phyloP scores from a whole-genome alignment of 768 basidiomycete genomes.

The Auricularia sp. region DNA sequence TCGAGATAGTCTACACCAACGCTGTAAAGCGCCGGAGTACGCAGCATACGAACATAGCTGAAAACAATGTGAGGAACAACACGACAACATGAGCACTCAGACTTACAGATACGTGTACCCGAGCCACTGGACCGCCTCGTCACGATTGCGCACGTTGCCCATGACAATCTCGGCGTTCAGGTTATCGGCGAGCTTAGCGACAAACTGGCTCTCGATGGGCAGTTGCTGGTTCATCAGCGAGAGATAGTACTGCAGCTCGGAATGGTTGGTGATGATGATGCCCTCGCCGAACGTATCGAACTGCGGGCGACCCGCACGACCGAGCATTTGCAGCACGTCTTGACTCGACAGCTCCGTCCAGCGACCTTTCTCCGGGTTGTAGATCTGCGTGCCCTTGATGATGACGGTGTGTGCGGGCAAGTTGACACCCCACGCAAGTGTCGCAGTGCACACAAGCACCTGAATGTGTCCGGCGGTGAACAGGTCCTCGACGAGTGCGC shows the following conservation, averaged over 20 bases:
- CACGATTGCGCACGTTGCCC: constrained; percentile 87
- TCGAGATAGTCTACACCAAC: constrained; percentile 87
- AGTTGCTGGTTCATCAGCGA: constrained; percentile 93
- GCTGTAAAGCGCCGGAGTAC: constrained; percentile 76
- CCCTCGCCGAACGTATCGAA: constrained; percentile 97
- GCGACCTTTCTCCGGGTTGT: constrained; percentile 95
- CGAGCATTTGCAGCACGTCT: constrained; percentile 97
- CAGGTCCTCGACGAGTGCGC: constrained; percentile 85
- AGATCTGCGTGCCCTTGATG: constrained; percentile 99
- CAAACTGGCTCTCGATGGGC: constrained; percentile 94
- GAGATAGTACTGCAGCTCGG: constrained; percentile 93
- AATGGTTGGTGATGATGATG: constrained; percentile 96
- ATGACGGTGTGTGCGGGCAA: constrained; percentile 95
- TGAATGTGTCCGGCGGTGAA: constrained; percentile 89
- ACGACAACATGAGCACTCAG: constrained; percentile 4
- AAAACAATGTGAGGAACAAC: constrained; percentile 10
- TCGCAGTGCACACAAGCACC: constrained; percentile 93
- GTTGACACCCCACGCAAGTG: constrained; percentile 99
- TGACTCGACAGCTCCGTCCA: constrained; percentile 95
- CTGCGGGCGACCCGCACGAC: constrained; percentile 93
- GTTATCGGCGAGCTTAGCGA: constrained; percentile 86
- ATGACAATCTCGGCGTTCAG: constrained; percentile 95
- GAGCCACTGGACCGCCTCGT: constrained; percentile 96
- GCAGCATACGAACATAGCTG: constrained; percentile 92
- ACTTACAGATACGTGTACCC: constrained; percentile 88